Base-by-base conservation (phyloP, 129 eudicot species). In the Mikania micrantha region DNA sequence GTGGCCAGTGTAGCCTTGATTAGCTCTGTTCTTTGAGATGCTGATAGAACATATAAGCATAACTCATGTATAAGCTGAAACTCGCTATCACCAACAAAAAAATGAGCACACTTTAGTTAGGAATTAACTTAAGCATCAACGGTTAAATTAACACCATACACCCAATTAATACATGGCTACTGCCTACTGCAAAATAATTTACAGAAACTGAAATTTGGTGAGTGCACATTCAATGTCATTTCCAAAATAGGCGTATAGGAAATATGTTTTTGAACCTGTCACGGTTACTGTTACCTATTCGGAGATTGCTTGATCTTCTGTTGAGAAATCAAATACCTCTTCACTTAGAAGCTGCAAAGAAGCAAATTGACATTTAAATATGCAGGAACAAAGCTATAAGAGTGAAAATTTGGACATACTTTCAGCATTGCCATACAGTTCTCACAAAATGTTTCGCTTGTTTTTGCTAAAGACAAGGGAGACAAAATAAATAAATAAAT, bases 281-380 rank as follows among this genome's bases (percentile, higher is more conserved):
- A 39, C 24, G 29, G 38, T 25, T 7, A 10, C 11, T 29, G 3
- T 41, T 83, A 89, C 98, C 93, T 93, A 83, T 93, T 93, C 71
- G 89, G 70, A 13, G 98, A 93, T 67, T 93, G 90, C 67, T 93
- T 93, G 57, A 93, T 93, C 84, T 93, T 93, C 78, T 84, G 96
- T 61, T 89, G 98, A 93, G 81, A 93, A 93, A 79, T 93, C 98
- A 58, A 93, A 93, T 44, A 93, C 98, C 84, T 93, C 98, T 69
- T 93, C 98, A 75, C 98, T 93, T 69, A 93, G 61, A 66, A 93
- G 96, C 98, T 93, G 84, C 21, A 17, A n/a, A 74, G 67, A 58
- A 9, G 69, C 31, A 9, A 31, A 6, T 12, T 17, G 7, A 29
- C 22, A 64, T 67, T 77, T 28, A 74, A 47, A 72, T 28, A 16